phyloP scores from a whole-genome alignment of 352 stramenopile genomes.

The Globisporangium irregulare region DNA sequence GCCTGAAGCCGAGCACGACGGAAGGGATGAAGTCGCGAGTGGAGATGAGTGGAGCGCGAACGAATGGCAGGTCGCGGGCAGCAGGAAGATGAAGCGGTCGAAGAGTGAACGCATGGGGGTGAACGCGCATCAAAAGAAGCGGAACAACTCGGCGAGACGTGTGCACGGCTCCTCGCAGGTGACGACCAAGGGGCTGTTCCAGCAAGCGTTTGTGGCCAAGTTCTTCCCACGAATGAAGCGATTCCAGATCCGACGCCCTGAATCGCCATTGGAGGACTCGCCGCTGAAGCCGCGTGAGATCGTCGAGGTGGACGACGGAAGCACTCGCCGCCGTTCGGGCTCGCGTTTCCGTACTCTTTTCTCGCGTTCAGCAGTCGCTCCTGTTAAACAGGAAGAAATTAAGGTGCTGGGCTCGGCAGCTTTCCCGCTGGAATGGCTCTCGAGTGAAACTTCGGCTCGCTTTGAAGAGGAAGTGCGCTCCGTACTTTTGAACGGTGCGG shows the following conservation, averaged over 20 bases:
- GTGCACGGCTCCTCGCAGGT: constrained; percentile 9
- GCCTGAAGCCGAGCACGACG: neutral
- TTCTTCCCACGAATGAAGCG: constrained; percentile 13
- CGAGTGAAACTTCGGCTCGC: constrained; percentile 34
- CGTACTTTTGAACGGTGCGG: constrained; percentile 26
- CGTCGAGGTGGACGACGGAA: neutral
- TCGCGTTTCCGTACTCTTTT: constrained; percentile 16
- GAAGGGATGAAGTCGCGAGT: neutral
- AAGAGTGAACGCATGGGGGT: constrained; percentile 14
- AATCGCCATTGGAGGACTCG: constrained; percentile 4
- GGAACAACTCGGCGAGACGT: constrained; percentile 2
- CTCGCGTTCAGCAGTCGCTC: neutral
- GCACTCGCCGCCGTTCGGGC: neutral
- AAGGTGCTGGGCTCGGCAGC: neutral
- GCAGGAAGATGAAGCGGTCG: constrained; percentile 12
- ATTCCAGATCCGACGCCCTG: constrained; percentile 8
- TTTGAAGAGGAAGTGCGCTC: constrained; percentile 47
- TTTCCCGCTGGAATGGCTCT: constrained; percentile 37
- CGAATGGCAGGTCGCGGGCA: constrained; percentile 3
- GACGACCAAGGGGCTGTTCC: constrained; percentile 11
- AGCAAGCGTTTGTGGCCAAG: constrained; percentile 14
- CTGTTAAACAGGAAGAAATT: neutral
- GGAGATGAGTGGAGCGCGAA: neutral
- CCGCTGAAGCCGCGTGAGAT: neutral
- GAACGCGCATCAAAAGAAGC: neutral